A percentile compares a stretch with the other conserved stretches of the same genome.
These are phyloP conservation scores for Boletus huronensis DNA, from an alignment of 768 basidiomycete genomes.

Conservation along the genomic window DNA sequence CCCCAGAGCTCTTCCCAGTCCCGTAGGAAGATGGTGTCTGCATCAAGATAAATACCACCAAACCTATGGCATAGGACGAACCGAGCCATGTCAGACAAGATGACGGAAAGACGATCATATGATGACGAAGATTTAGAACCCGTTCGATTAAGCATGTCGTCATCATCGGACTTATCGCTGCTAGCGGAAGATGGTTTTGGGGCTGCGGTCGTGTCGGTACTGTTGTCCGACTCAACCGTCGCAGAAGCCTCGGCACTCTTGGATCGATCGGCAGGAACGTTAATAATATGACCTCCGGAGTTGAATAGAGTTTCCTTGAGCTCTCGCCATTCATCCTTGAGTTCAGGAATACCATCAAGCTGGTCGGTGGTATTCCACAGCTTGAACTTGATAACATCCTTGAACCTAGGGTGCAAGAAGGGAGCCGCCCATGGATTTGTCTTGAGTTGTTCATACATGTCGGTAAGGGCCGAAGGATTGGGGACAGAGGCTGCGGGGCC, in stretches of 20 bases:
- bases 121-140: conserved; percentile 85
- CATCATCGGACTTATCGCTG: conserved; percentile 37
- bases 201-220: conserved; percentile 16
- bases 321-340: conserved; percentile 86
- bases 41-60: conserved; percentile 95
- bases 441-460: conserved; percentile 83
- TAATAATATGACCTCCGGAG: conserved; percentile 75
- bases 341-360: conserved; percentile 84
- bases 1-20: conserved; percentile 99
- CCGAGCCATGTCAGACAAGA: conserved; percentile 94
- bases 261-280: conserved; percentile 49
- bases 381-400: conserved; percentile 90
- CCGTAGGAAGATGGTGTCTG: conserved; percentile 91
- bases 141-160: conserved; percentile 70
- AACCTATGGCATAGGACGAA: conserved; percentile 97
- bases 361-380: conserved; percentile 99
- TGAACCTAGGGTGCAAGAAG: conserved; percentile 90
- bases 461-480: conserved; percentile 71
- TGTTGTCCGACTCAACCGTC: conserved; percentile 19
- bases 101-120: conserved; percentile 90
- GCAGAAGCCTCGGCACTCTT: conserved; percentile 24
- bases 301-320: conserved; percentile 78
- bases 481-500: conserved; percentile 91
- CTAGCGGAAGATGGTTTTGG: conserved; percentile 21
- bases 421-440: conserved; percentile 92